These are phyloP conservation scores for Pleurotus citrinopileatus DNA, from an alignment of 768 basidiomycete genomes.

Conservation along the genomic window DNA sequence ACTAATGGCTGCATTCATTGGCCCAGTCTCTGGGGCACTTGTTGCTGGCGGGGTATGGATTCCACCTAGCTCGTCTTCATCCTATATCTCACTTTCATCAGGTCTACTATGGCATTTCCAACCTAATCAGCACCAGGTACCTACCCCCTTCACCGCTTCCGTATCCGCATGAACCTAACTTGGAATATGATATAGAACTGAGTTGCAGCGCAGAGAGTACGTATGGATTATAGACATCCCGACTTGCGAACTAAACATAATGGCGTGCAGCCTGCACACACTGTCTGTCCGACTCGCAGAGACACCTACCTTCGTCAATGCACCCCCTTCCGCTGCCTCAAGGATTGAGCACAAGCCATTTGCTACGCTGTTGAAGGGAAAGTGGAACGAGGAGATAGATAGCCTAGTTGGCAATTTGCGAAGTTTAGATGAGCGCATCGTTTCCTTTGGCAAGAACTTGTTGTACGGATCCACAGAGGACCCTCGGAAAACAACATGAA, in stretches of 20 bases:
- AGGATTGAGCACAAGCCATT: slow-evolving; percentile 47
- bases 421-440: slow-evolving; percentile 42
- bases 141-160: slow-evolving; percentile 13
- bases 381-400: slow-evolving; percentile 60
- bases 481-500: background rate
- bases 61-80: background rate
- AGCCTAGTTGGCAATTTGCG: slow-evolving; percentile 39
- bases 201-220: slow-evolving; percentile 54
- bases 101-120: slow-evolving; percentile 74
- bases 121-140: slow-evolving; percentile 56
- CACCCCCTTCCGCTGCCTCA: slow-evolving; percentile 54
- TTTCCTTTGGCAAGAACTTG: slow-evolving; percentile 43
- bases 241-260: background rate
- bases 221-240: slow-evolving; percentile 17
- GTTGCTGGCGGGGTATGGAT: slow-evolving; percentile 61
- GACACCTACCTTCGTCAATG: slow-evolving; percentile 41
- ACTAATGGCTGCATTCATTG: slow-evolving; percentile 56
- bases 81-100: slow-evolving; percentile 17
- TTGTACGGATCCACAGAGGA: slow-evolving; percentile 35
- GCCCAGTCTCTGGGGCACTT: slow-evolving; percentile 69
- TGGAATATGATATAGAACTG: slow-evolving; percentile 39
- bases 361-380: slow-evolving; percentile 42
- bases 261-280: slow-evolving; percentile 38
- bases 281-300: slow-evolving; percentile 51
- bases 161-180: too few species aligned